Conservation (phyloP, 352 stramenopile genomes). For the Pythium guiyangense region DNA sequence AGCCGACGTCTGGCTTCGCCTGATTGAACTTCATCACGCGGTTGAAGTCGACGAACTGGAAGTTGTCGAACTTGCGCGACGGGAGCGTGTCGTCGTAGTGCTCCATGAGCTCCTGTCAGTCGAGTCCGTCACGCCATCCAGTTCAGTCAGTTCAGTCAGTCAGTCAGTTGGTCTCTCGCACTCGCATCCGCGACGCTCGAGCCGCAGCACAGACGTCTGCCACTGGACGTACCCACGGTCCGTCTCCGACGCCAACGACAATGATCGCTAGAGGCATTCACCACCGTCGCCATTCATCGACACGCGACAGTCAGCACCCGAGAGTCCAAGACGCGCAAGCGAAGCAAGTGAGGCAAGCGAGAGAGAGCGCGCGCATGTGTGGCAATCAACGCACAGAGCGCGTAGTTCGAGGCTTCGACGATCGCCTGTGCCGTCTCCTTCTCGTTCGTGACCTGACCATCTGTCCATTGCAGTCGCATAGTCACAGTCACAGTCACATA, state of each 20-base stretch:
- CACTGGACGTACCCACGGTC: conserved; percentile 41
- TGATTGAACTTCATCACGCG: conserved; percentile 43
- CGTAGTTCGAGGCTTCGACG: conserved; percentile 62
- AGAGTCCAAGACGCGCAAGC: neutral
- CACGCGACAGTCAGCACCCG: neutral
- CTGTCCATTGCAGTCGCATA: conserved; percentile 15
- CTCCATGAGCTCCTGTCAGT: conserved; percentile 47
- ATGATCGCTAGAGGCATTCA: conserved; percentile 50
- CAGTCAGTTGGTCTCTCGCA: neutral
- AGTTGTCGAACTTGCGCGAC: too few relatives aligned
- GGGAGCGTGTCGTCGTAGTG: conserved; percentile 57
- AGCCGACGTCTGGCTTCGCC: conserved; percentile 48
- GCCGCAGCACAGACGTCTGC: neutral
- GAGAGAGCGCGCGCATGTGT: neutral
- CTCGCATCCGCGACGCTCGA: neutral
- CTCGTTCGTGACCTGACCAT: conserved; percentile 65
- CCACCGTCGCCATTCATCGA: neutral
- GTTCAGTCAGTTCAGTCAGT: neutral
- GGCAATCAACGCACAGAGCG: conserved; percentile 44
- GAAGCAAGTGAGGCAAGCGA: neutral
- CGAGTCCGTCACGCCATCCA: too few relatives aligned
- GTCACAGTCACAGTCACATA: neutral
- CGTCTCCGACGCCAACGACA: conserved; percentile 71
- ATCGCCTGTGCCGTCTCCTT: conserved; percentile 66
- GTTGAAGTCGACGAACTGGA: conserved; percentile 73